Evolutionary conservation across 805 yeast genomes (phyloP), one percentile per base, ranked within the genome.

Genomic region (Candida manassasensis): DNA sequence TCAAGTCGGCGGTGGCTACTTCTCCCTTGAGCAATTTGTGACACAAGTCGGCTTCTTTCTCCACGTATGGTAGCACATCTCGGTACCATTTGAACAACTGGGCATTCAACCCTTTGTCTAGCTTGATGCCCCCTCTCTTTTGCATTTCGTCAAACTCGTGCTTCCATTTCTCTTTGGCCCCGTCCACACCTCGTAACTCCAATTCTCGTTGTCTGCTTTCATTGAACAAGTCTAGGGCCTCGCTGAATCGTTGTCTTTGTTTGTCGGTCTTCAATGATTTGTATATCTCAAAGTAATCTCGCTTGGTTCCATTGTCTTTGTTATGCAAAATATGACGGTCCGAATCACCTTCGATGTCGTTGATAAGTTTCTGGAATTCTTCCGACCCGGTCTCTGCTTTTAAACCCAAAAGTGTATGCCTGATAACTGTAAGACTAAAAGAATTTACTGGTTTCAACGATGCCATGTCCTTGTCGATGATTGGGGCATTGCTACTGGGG

Each of bases 141-240:
- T 68, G 67, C 50, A 78, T 69, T 35, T 75, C 78, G 48, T 86
- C 94, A 47, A 75, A 82, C 43, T 81, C 89, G 46, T 79, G 81
- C 53, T 77, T 81, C 98, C 98, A 90, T 55, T 84, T 82, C 49
- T 81, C 86, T 43, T 75, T 77, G 0, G 97, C 95, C 1, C 90
- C 89, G 43, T 84, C 89, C 1, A 84, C 67, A 3, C 95, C 90
- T 39, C 83, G 73, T 13, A 77, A 65, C 58, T 93, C 98, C 21
- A 93, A 55, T 19, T 73, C 73, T 30, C 75, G 65, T 56, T 93
- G 96, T 53, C 98, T 76, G 17, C 75, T 77, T 37, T 74, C 75
- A 46, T 93, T 89, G 45, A 82, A 75, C 2, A 68, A 57, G 43
- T 87, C 89, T 32, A 93, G 59, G 0, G 79, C 73, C 13, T 63